Evolutionary conservation across 2,329 filamentous ascomycete species (phyloP).

Genomic region (Aspergillus quadricinctus): DNA sequence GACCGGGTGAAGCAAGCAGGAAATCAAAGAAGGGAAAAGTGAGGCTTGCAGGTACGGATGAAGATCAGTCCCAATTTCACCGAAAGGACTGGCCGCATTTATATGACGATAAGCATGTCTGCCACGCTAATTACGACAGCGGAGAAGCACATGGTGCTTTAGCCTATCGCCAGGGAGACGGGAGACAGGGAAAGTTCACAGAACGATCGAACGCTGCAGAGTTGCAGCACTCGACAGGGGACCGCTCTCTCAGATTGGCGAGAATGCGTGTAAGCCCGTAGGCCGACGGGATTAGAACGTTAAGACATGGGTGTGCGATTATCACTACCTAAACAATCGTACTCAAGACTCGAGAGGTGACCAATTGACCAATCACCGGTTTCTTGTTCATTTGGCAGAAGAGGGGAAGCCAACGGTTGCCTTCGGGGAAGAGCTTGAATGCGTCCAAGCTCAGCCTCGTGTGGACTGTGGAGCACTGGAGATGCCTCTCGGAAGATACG

Average conservation of each 20-base stretch:
- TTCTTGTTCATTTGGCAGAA: not conserved
- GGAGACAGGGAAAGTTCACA: not conserved
- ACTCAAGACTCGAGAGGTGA: not conserved
- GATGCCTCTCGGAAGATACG: not conserved
- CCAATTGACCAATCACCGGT: not conserved
- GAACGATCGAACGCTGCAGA: not conserved
- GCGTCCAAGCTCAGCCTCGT: not conserved
- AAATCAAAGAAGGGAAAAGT: not conserved
- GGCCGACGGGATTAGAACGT: not conserved
- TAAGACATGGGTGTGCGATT: not conserved
- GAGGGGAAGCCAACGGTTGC: not conserved
- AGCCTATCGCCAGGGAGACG: not conserved
- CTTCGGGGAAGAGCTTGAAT: not conserved
- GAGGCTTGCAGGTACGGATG: not conserved
- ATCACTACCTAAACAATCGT: not conserved
- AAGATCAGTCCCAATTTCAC: slow-evolving; percentile 4
- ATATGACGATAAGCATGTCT: not conserved
- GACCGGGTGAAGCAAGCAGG: not conserved
- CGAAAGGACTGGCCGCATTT: not conserved
- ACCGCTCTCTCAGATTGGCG: not conserved
- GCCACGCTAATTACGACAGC: not conserved
- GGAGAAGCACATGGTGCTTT: not conserved
- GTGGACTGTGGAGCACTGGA: no score
- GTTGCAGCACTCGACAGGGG: not conserved
- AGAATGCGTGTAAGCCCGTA: not conserved